These are phyloP conservation scores for Cryptosporidium viatorum DNA, from an alignment of 169 alveolate genomes.

Conservation along the genomic window DNA sequence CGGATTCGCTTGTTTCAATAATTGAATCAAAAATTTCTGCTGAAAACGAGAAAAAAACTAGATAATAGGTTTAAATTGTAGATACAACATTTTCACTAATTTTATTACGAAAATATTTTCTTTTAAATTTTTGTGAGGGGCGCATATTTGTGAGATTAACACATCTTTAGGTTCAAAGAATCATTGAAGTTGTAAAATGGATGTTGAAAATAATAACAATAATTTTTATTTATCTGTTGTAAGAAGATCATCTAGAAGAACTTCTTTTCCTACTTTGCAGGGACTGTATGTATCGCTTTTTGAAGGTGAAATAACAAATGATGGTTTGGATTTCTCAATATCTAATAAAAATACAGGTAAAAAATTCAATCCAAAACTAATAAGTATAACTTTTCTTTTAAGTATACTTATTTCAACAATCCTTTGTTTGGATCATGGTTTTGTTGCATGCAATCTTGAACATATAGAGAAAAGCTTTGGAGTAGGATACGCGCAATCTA, in stretches of 20 bases:
- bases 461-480: slow-evolving; percentile 58
- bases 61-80: slow-evolving; percentile 27
- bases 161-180: background rate
- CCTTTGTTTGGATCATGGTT: slow-evolving; percentile 68
- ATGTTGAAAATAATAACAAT: background rate
- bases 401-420: slow-evolving; percentile 36
- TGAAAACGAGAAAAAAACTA: slow-evolving; percentile 40
- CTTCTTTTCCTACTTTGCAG: slow-evolving; percentile 74
- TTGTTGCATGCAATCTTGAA: slow-evolving; percentile 63
- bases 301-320: slow-evolving; percentile 57
- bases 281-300: slow-evolving; percentile 53
- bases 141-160: background rate
- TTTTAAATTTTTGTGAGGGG: background rate
- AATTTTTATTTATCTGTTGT: slow-evolving; percentile 32
- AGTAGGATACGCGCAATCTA: slow-evolving; percentile 69
- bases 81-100: background rate
- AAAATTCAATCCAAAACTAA: slow-evolving; percentile 17
- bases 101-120: background rate
- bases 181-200: background rate
- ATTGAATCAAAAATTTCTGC: slow-evolving; percentile 37
- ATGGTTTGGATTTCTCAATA: background rate
- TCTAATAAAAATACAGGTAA: background rate
- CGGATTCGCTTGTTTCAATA: slow-evolving; percentile 22
- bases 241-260: slow-evolving; percentile 71
- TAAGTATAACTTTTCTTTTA: slow-evolving; percentile 1